These are phyloP conservation scores for Rhizophora mangle DNA, from an alignment of 345 rosid species.

Conservation along the genomic window DNA sequence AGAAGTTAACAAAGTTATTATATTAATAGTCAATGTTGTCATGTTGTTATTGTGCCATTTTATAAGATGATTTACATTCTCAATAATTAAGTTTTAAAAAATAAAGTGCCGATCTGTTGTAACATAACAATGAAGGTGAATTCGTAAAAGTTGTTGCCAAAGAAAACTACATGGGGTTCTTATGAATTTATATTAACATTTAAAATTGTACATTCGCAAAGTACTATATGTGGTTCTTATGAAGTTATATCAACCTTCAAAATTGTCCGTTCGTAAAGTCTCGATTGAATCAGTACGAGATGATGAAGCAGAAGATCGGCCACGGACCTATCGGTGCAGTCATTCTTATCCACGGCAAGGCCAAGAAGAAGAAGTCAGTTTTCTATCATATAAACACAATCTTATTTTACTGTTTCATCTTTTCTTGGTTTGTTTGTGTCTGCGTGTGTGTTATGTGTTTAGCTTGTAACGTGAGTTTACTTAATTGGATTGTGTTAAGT, in stretches of 20 bases:
- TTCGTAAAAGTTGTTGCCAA: no score
- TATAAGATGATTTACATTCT: background rate
- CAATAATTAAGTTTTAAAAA: no score
- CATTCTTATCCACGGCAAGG: slow-evolving; percentile 79
- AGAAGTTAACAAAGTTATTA: no score
- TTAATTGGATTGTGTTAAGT: background rate
- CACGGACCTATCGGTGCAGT: slow-evolving; percentile 98
- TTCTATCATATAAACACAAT: no score
- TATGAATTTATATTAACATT: no score
- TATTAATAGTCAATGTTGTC: no score
- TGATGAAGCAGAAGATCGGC: slow-evolving; percentile 95
- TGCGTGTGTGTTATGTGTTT: background rate
- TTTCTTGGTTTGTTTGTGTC: background rate
- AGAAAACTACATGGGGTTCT: no score
- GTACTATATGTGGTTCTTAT: no score
- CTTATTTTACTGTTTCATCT: background rate
- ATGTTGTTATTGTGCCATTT: background rate
- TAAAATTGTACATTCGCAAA: no score
- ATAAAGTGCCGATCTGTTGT: no score
- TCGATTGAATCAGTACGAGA: slow-evolving; percentile 96
- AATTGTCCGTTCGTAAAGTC: slow-evolving; percentile 93
- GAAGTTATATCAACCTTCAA: no score
- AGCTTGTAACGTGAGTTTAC: background rate
- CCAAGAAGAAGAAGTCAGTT: slow-evolving; percentile 82
- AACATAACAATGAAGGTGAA: no score